phyloP scores from a whole-genome alignment of 805 yeast genomes.

The Wickerhamiella hasegawae region DNA sequence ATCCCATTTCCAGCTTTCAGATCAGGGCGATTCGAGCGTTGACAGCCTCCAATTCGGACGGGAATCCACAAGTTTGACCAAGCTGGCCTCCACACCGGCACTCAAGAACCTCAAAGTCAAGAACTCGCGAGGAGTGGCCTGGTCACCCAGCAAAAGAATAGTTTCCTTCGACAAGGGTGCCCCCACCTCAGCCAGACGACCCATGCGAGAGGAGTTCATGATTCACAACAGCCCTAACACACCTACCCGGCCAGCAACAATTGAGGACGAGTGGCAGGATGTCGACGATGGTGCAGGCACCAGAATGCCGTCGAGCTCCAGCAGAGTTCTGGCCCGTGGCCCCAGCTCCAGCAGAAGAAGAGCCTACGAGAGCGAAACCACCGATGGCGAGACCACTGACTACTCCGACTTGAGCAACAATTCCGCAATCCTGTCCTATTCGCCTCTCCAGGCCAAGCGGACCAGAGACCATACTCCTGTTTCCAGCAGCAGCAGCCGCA shows the following conservation, averaged over 20 bases:
- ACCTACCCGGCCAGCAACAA: not conserved
- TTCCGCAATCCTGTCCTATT: not conserved
- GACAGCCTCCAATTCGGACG: too few relatives aligned
- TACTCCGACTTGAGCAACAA: not conserved
- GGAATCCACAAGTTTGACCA: too few relatives aligned
- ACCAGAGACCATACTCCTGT: not conserved
- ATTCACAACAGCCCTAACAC: not conserved
- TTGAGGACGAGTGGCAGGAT: not conserved
- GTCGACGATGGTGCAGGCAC: not conserved
- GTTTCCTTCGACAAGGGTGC: not conserved
- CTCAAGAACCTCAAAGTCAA: too few relatives aligned
- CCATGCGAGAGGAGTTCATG: slow-evolving; percentile 1
- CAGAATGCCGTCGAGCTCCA: not conserved
- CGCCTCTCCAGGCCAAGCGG: not conserved
- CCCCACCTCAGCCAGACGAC: not conserved
- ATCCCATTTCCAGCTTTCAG: too few relatives aligned
- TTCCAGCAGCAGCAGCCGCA: not conserved
- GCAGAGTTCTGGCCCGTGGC: not conserved
- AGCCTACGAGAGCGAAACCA: not conserved
- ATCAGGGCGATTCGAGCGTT: too few relatives aligned
- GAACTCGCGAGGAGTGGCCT: slow-evolving; percentile 1
- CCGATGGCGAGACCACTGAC: not conserved
- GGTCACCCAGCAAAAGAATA: slow-evolving; percentile 1
- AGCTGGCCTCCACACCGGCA: too few relatives aligned
- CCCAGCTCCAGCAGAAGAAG: not conserved